Conservation (phyloP, 441 rosid species). For the Bruguiera hainesii region DNA sequence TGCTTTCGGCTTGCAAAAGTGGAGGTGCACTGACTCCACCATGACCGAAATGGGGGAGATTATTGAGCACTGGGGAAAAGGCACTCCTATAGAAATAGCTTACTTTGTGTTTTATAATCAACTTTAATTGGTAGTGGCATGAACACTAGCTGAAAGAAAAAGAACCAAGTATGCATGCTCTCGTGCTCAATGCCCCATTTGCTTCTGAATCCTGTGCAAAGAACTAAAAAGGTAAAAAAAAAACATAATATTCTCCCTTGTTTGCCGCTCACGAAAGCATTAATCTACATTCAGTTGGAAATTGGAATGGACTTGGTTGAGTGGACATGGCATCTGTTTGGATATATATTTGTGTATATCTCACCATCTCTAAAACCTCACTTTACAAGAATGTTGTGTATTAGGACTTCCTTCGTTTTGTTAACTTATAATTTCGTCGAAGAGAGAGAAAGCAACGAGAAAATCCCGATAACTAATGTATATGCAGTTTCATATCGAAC, state of each 20-base stretch:
- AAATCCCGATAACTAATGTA: background rate
- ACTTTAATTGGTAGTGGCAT: conserved; percentile 27
- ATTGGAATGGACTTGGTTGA: conserved; percentile 6
- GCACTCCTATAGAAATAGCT: background rate
- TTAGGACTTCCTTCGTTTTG: too few relatives aligned
- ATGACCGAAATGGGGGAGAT: conserved; percentile 19
- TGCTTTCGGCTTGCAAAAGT: conserved; percentile 26
- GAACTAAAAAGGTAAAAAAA: background rate
- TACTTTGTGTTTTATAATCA: background rate
- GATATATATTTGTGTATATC: background rate
- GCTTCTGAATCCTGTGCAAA: background rate
- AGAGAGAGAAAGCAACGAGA: background rate
- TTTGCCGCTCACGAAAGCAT: conserved; percentile 14
- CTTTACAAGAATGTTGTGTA: too few relatives aligned
- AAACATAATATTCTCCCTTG: conserved; percentile 19
- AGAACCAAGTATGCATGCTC: background rate
- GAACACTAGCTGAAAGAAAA: conserved; percentile 19
- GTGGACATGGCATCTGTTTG: background rate
- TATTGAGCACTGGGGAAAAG: conserved; percentile 34
- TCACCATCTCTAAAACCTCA: background rate
- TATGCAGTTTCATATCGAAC: background rate
- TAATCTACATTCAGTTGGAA: background rate
- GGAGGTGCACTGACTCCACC: conserved; percentile 19
- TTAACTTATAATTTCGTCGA: too few relatives aligned
- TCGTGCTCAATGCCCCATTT: background rate